A percentile compares a stretch with the other conserved stretches of the same genome.
These are phyloP conservation scores for Cymbopogon citratus DNA, from an alignment of 176 grass and related monocot genomes.

Conservation along the genomic window DNA sequence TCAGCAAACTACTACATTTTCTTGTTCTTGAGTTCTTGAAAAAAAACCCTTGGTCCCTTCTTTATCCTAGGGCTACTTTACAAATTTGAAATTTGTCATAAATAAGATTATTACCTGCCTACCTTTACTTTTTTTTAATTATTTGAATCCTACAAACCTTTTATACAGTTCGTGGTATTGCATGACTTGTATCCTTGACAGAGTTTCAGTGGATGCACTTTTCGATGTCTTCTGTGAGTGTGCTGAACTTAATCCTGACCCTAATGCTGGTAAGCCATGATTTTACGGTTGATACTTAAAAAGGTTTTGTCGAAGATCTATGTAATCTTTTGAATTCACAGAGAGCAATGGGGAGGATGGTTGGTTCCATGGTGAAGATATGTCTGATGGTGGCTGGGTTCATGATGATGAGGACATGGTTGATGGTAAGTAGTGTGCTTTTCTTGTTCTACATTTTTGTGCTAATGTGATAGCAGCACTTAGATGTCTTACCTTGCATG, in stretches of 20 bases:
- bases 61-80: not conserved
- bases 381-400: conserved; percentile 45
- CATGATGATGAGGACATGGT: conserved; percentile 53
- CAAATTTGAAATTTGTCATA: not conserved
- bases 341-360: conserved; percentile 56
- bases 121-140: not conserved
- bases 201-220: conserved; percentile 66
- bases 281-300: not conserved
- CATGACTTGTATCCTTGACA: conserved; percentile 40
- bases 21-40: not conserved
- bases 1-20: not conserved
- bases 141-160: not conserved
- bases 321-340: conserved; percentile 34
- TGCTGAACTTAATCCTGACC: conserved; percentile 92
- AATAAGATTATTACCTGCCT: not conserved
- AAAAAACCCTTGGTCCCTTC: not conserved
- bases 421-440: conserved; percentile 40
- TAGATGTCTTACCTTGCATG: conserved; percentile 12
- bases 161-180: not conserved
- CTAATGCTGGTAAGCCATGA: conserved; percentile 63
- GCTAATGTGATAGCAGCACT: not conserved
- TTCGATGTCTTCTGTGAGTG: conserved; percentile 86
- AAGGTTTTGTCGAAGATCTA: not conserved
- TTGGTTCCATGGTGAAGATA: conserved; percentile 49
- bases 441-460: not conserved